Conservation (phyloP, 352 stramenopile genomes). For the Pythium rishiriense region DNA sequence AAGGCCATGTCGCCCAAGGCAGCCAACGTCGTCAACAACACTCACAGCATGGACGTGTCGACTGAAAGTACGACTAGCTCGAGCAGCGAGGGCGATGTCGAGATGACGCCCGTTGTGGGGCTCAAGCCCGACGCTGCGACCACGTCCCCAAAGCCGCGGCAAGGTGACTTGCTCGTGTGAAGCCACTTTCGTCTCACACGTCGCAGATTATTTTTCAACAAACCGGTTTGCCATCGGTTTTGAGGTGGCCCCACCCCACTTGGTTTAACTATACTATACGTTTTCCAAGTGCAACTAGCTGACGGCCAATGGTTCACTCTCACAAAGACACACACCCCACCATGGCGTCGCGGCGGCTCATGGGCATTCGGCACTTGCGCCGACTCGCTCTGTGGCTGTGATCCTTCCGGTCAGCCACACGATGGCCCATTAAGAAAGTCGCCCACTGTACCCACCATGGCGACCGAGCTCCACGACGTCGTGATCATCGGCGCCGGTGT, state of each 20-base stretch:
- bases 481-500: constrained; percentile 73
- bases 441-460: constrained; percentile 1
- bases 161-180: constrained; percentile 1
- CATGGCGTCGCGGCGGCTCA: not conserved
- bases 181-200: constrained; percentile 7
- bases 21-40: not conserved
- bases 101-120: not conserved
- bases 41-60: not conserved
- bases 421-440: constrained; percentile 12
- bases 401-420: not conserved
- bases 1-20: not conserved
- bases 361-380: not conserved
- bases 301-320: constrained; percentile 9
- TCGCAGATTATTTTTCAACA: no score
- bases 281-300: constrained; percentile 10
- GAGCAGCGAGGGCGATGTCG: constrained; percentile 4
- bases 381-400: not conserved
- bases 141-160: not conserved
- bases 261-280: constrained; percentile 12
- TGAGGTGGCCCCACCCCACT: no score
- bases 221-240: not conserved
- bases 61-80: constrained; percentile 6
- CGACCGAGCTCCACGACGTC: constrained; percentile 38
- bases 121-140: not conserved
- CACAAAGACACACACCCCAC: not conserved